Percentiles rank a stretch among this genome's conserved stretches.
Evolutionary conservation across 257 asterid species (phyloP).

Genomic region (Knoxia roxburghii): DNA sequence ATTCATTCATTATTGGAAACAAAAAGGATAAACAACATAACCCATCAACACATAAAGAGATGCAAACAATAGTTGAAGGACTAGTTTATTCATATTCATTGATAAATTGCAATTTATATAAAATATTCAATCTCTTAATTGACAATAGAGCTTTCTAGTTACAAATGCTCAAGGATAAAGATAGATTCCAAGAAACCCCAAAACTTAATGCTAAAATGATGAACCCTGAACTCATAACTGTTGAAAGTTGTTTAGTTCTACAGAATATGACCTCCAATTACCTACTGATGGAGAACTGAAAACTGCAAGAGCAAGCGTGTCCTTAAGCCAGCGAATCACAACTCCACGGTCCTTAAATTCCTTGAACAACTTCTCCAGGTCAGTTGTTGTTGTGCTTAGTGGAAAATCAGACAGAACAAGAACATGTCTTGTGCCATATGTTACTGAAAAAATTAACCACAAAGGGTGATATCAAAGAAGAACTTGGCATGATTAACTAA

Average conservation of each 20-base stretch:
- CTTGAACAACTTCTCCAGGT: constrained; percentile 63
- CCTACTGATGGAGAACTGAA: constrained; percentile 77
- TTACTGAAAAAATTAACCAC: constrained; percentile 16
- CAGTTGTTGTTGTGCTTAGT: constrained; percentile 60
- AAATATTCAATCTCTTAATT: background rate
- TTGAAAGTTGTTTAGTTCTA: too few relatives aligned
- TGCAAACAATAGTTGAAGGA: background rate
- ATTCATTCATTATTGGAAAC: background rate
- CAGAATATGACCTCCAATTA: constrained; percentile 21
- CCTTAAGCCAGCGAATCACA: constrained; percentile 89
- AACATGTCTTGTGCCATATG: constrained; percentile 60
- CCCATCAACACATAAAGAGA: background rate
- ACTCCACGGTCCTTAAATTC: constrained; percentile 60
- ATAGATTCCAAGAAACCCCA: background rate
- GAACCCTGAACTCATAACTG: too few relatives aligned
- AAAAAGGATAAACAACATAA: background rate
- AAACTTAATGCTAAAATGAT: background rate
- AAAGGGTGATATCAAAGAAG: background rate
- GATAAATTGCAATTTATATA: background rate
- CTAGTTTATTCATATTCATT: background rate
- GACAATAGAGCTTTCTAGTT: background rate
- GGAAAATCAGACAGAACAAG: constrained; percentile 73
- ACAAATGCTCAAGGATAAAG: background rate
- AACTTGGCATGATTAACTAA: constrained; percentile 1
- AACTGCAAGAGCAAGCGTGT: constrained; percentile 77